Base-by-base conservation (phyloP, 208 protist genomes). In the Strigomonas culicis region DNA sequence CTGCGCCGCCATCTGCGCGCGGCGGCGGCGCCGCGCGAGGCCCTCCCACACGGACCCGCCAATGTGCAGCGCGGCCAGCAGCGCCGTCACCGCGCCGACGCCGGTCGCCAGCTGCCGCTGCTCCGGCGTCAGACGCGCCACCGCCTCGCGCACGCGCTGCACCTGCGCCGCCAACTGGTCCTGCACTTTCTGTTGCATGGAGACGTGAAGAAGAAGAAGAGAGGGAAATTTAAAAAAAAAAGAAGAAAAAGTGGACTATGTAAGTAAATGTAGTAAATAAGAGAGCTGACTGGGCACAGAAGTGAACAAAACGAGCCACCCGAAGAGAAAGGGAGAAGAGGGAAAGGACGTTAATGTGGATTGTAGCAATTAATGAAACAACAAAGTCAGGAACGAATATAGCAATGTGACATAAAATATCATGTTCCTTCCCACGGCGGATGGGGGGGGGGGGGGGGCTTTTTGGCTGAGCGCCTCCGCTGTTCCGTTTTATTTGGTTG, bases 91-190 rank as follows among this genome's bases (percentile, higher is more conserved):
- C 7, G 65, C 55, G 39, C 56, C 65, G 21, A 58, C 65, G 24
- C 56, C 65, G 0, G 30, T 8, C 8, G 56, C 56, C 3, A 34
- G 56, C 65, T 70, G 63, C 46, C 63, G 63, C 22, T 70, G 56
- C 8, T 31, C 56, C 55, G 8, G 49, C 30, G 32, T 32, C 30
- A 10, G n/a, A n/a, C n/a, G n/a, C n/a, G n/a, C n/a, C n/a, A n/a
- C n/a, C n/a, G n/a, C n/a, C n/a, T n/a, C n/a, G n/a, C n/a, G n/a
- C n/a, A n/a, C 10, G 21, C 32, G 6, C 8, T 3, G 8, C 52
- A 55, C 7, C 11, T 58, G 3, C 19, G 3, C 10, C 52, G 30
- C 24, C 24, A 34, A 39, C 43, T 56, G 28, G 36, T 61, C 30
- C 46, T 41, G 22, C 47, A 58, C 47, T 8, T 17, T 15, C 63